Base-by-base conservation (phyloP, 257 asterid genomes). In the Haberlea rhodopensis region DNA sequence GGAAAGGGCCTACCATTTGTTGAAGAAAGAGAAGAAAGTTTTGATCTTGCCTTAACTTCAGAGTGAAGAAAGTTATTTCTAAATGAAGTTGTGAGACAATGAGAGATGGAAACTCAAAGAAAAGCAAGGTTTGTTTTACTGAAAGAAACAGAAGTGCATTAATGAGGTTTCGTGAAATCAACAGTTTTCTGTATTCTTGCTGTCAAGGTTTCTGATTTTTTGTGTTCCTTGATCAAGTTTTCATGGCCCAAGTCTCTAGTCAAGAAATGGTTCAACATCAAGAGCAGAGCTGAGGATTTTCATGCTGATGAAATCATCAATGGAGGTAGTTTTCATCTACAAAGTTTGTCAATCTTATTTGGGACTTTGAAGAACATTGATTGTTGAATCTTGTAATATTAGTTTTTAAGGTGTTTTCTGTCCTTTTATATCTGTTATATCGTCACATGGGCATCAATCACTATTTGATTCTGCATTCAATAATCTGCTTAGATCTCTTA, bases 241-340 rank as follows among this genome's bases (percentile, higher is more conserved):
- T 84, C 97, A 45, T 89, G 96, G 96, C 80, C 97, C 18, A 94
- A 90, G 79, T 78, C 87, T 28, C 85, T 94, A 54, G 92, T 94
- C 71, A 90, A 94, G 89, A 94, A 94, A 87, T 89, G 91, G 99
- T 78, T 94, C 88, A 89, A 94, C 74, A 77, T 85, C 81, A 90
- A 71, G 79, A 80, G 79, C 86, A 87, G 85, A 70, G 78, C 87
- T 19, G 92, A 90, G 76, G 97, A 94, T 62, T 89, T 82, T 68
- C 99, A 94, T 65, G 97, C 99, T 34, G 99, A 87, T 77, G 96
- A 84, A 80, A 74, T 86, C 76, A 77, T 78, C 55, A 71, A 34
- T 58, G 75, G 78, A 80, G 94, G 97, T 82, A 71, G 51, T 43
- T 73, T 63, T 27, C 66, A 57, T 60, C 75, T n/a, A n/a, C n/a